Evolutionary conservation across 352 stramenopile genomes (phyloP).

Genomic region (Phytophthora kernoviae): DNA sequence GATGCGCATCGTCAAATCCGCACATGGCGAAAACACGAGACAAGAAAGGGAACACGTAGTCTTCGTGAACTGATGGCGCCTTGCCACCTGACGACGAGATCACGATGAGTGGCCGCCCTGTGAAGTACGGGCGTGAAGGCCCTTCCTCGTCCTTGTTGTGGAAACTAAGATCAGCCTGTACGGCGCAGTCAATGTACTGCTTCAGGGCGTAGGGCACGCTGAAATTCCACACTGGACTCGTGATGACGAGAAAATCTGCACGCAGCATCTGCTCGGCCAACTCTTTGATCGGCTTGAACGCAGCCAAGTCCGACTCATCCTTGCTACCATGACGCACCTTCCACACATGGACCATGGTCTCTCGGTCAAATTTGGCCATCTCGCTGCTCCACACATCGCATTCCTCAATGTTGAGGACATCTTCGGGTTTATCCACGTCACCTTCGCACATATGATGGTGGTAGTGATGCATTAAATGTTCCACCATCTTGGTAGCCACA

Average conservation of each 20-base stretch:
- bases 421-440: constrained; percentile 34
- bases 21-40: constrained; percentile 82
- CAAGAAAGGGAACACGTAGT: constrained; percentile 75
- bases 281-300: constrained; percentile 69
- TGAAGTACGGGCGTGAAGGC: constrained; percentile 63
- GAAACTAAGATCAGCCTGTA: constrained; percentile 75
- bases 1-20: constrained; percentile 68
- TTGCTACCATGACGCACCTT: constrained; percentile 67
- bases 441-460: constrained; percentile 46
- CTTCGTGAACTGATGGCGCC: constrained; percentile 52
- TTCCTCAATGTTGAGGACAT: constrained; percentile 71
- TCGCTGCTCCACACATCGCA: constrained; percentile 68
- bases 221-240: constrained; percentile 80
- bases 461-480: constrained; percentile 79
- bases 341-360: constrained; percentile 74
- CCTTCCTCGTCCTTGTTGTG: constrained; percentile 64
- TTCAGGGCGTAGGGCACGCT: constrained; percentile 81
- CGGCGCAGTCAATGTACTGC: constrained; percentile 85
- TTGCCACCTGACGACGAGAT: constrained; percentile 80
- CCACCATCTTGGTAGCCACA: constrained; percentile 67
- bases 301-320: constrained; percentile 54
- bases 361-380: constrained; percentile 72
- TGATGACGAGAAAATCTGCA: constrained; percentile 80
- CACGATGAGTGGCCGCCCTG: constrained; percentile 63
- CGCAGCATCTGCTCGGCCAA: constrained; percentile 67